Evolutionary conservation across 1,284 basidiomycete genomes (phyloP), one percentile per base, ranked within the genome.

Genomic region (Takashimella tepidaria): DNA sequence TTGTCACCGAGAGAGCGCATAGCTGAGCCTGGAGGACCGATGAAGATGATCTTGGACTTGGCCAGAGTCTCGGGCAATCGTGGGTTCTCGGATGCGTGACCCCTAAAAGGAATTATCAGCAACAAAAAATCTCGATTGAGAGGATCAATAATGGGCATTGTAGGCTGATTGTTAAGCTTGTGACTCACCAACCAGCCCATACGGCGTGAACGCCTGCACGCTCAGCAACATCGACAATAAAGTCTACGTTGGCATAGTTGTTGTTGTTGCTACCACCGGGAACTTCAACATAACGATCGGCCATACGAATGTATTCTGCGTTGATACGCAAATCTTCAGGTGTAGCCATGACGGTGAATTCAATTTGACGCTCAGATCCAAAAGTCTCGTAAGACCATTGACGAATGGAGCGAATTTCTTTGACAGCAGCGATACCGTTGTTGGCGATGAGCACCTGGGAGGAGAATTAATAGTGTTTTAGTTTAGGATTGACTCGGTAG

Each of bases 381-480:
- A 99, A 98, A 0, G 93, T 96, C 79, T 98, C 96, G 79, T 98
- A 99, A 64, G 91, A 92, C 96, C 96, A 99, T 84, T 98, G 95
- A 61, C 96, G 84, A 67, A 99, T 89, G 47, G 96, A 98, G 53
- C 96, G 86, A 69, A 98, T 98, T 78, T 98, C 95, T 77, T 99
- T 99, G 50, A 98, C 96, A 55, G 95, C 96, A 49, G 93, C 96
- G 70, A 98, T 99, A 83, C 92, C 92, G 74, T 96, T 96, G 77
- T 96, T 96, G 62, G 92, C 92, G 73, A 96, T 96, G 66, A 97
- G 86, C 63, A 97, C 86, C 92, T 93, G 65, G 20, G 12, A n/a
- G n/a, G n/a, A n/a, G n/a, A n/a, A n/a, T n/a, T n/a, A n/a, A n/a
- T n/a, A n/a, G n/a, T n/a, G n/a, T n/a, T n/a, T n/a, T 23, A 31